These are phyloP conservation scores for Xylaria sp. DNA, from an alignment of 2,329 filamentous ascomycete species.

Conservation along the genomic window DNA sequence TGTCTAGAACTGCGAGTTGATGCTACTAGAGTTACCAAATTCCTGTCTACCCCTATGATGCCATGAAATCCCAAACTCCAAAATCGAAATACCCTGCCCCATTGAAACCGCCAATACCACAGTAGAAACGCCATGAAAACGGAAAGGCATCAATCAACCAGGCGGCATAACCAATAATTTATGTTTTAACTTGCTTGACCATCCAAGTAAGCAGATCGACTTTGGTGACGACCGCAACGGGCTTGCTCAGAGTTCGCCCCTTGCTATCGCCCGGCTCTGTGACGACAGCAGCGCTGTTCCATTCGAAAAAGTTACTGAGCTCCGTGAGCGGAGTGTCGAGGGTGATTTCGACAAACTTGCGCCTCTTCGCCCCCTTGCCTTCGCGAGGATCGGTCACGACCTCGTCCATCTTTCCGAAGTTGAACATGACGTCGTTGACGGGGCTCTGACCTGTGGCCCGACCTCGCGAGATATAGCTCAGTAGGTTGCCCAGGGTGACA, in stretches of 20 bases:
- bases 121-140: conserved; percentile 7
- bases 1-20: conserved; percentile 40
- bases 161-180: not conserved
- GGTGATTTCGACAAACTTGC: conserved; percentile 93
- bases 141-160: not conserved
- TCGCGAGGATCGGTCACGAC: conserved; percentile 85
- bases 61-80: conserved; percentile 23
- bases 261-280: conserved; percentile 76
- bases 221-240: conserved; percentile 93
- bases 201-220: conserved; percentile 95
- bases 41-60: conserved; percentile 14
- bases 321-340: conserved; percentile 85
- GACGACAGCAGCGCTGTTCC: conserved; percentile 96
- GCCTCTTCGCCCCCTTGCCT: conserved; percentile 58
- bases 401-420: conserved; percentile 88
- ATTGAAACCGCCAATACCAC: not conserved
- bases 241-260: conserved; percentile 70
- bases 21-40: conserved; percentile 32
- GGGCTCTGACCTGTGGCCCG: conserved; percentile 78
- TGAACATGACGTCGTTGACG: conserved; percentile 94
- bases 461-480: conserved; percentile 88
- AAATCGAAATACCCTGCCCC: conserved; percentile 18
- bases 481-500: conserved; percentile 92
- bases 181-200: conserved; percentile 69
- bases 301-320: conserved; percentile 94